Base-by-base conservation (phyloP, 176 grass and related monocot species). In the Carex scoparia region DNA sequence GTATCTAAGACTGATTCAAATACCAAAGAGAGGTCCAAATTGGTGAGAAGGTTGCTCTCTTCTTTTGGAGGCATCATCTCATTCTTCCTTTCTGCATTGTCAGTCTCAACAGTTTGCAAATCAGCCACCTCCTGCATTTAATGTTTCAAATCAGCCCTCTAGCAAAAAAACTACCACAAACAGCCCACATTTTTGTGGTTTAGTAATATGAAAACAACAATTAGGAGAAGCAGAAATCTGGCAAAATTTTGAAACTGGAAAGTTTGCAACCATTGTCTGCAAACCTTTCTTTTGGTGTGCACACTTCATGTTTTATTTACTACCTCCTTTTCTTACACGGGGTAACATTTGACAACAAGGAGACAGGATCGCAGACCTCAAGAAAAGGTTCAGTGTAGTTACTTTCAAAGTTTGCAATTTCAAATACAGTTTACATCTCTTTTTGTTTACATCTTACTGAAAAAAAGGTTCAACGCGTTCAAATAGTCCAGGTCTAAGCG, bases 51-150 rank as follows among this genome's bases (percentile, higher is more conserved):
- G 1, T 83, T 83, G 61, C 81, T 83, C 61, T 67, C 81, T 83
- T 83, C 81, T 53, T 83, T 69, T 31, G 63, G 81, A 15, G 61
- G 61, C 81, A 83, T 66, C 81, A 66, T 33, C 59, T 56, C n/a
- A 68, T 83, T 35, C 12, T 83, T 67, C 62, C 28, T 69, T 83
- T 67, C 79, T 46, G 33, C 19, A 49, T 82, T 82, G 14, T 82
- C 32, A 13, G 60, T 82, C 42, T 65, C 35, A 61, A 48, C 58
- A 63, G 10, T 81, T 65, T 46, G 81, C 61, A 83, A 83, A 69
- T 83, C 63, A 83, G 62, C 38, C 33, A 53, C 7, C 63, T 31
- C 81, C 81, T 83, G 80, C 33, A 56, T 31, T 28, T 65, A 82
- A 28, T 27, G 11, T 46, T 65, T 48, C 3, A 49, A 82, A 65